phyloP scores from a whole-genome alignment of 352 stramenopile species.

The Globisporangium nunn region DNA sequence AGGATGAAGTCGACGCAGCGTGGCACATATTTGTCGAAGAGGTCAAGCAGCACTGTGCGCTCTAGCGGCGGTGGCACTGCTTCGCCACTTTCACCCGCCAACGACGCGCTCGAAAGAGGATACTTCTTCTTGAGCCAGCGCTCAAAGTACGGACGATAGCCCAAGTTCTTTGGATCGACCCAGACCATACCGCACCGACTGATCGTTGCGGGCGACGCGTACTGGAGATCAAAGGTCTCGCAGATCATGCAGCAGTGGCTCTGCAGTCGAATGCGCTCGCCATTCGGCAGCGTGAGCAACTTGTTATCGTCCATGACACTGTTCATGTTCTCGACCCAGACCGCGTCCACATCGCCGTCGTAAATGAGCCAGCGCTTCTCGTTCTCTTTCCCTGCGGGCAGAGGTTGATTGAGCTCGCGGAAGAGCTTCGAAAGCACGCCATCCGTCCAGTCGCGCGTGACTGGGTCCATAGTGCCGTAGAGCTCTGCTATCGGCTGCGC shows the following conservation, averaged over 20 bases:
- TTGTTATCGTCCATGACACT: slow-evolving; percentile 97
- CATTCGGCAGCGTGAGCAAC: slow-evolving; percentile 92
- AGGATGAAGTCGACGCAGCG: slow-evolving; percentile 92
- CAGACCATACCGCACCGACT: slow-evolving; percentile 95
- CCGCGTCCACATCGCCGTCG: slow-evolving; percentile 93
- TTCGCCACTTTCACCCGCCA: background rate
- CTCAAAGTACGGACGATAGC: slow-evolving; percentile 93
- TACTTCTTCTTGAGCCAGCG: slow-evolving; percentile 91
- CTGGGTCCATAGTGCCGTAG: slow-evolving; percentile 93
- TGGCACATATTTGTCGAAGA: slow-evolving; percentile 93
- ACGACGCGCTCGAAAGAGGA: slow-evolving; percentile 19
- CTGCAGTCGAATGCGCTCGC: slow-evolving; percentile 92
- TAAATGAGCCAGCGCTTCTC: slow-evolving; percentile 95
- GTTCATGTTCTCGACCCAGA: slow-evolving; percentile 98
- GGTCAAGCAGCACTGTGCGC: slow-evolving; percentile 48
- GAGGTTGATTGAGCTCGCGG: slow-evolving; percentile 90
- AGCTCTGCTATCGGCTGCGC: slow-evolving; percentile 91
- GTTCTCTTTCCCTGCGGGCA: slow-evolving; percentile 86
- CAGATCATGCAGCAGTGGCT: slow-evolving; percentile 92
- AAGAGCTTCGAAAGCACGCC: slow-evolving; percentile 93
- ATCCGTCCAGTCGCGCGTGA: slow-evolving; percentile 95
- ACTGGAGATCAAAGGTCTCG: slow-evolving; percentile 95
- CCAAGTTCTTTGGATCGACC: slow-evolving; percentile 95
- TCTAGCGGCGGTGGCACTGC: slow-evolving; percentile 32
- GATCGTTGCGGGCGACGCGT: slow-evolving; percentile 93